Evolutionary conservation across 352 stramenopile genomes (phyloP), one percentile per base, ranked within the genome.

Genomic region (Globisporangium ultimum): DNA sequence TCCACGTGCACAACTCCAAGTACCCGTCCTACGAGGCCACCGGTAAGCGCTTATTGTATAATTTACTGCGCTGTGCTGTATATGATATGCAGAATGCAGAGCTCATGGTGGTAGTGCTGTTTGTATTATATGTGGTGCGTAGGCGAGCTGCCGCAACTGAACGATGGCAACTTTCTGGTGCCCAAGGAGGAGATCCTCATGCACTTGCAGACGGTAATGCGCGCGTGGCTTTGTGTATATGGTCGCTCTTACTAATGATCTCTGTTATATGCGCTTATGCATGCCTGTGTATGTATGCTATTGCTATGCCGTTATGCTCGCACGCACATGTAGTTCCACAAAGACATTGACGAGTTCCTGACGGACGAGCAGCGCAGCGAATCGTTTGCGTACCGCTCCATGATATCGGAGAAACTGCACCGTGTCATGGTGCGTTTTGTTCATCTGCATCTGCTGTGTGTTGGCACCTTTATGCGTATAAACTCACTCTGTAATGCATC

Each of bases 1-100:
- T 95, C 50, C 84, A 95, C 58, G 84, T 95, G 53, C 79, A 93
- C 60, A 95, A 93, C 80, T 91, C 86, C 48, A 74, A 76, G 64
- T 95, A 95, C 61, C 84, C 86, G 18, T 51, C 58, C 43, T 92
- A 93, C 61, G 86, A 93, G 57, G 80, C 84, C 51, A 93, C 86
- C 1, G 80, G 78, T 88, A 28, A 41, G 66, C 38, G 7, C 13
- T 48, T 42, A 20, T n/a, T 48, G 21, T 5, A 28, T 28, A 2
- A 5, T 5, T 2, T 45, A 10, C 14, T 24, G 47, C 63, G 28
- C 12, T 28, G 36, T 52, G 46, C 11, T 20, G 58, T 11, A 11
- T 11, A 7, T 58, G 20, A 7, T 40, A 32, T 53, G 21, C 6
- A 22, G 36, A 6, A 36, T 36, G 28, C 3, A 10, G 28, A 40